A percentile compares a stretch with the other conserved stretches of the same genome.
phyloP scores from a whole-genome alignment of 768 basidiomycete genomes.

The Mycena vitilis region DNA sequence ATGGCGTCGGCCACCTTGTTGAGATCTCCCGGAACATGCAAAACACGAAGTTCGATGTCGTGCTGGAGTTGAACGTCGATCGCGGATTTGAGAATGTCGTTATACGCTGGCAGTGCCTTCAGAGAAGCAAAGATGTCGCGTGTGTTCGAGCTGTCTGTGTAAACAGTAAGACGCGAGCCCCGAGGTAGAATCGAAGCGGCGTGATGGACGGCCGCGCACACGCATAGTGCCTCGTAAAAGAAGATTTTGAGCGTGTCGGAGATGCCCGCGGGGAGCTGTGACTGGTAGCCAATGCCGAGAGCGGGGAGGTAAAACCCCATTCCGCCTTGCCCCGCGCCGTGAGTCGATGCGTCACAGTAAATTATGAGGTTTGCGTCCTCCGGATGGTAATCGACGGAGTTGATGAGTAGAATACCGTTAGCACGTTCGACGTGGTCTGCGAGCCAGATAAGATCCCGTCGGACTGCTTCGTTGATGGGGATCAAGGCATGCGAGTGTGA shows the following conservation, averaged over 20 bases:
- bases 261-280: neutral
- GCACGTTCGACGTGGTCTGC: slow-evolving; percentile 33
- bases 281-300: slow-evolving; percentile 27
- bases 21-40: slow-evolving; percentile 36
- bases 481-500: slow-evolving; percentile 27
- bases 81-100: slow-evolving; percentile 33
- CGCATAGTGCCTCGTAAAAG: slow-evolving; percentile 41
- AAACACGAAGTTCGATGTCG: slow-evolving; percentile 39
- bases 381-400: slow-evolving; percentile 34
- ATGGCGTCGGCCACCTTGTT: slow-evolving; percentile 45
- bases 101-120: slow-evolving; percentile 29
- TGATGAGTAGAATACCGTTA: slow-evolving; percentile 39
- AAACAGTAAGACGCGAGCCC: neutral
- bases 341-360: slow-evolving; percentile 44
- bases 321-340: neutral
- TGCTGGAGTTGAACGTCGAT: slow-evolving; percentile 31
- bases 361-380: slow-evolving; percentile 25
- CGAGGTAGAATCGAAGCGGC: neutral
- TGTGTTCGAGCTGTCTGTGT: slow-evolving; percentile 41
- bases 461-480: slow-evolving; percentile 41
- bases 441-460: slow-evolving; percentile 40
- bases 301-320: slow-evolving; percentile 41
- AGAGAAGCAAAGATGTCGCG: slow-evolving; percentile 39
- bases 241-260: slow-evolving; percentile 38
- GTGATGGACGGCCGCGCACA: slow-evolving; percentile 31